These are phyloP conservation scores for Suillus occidentalis DNA, from an alignment of 768 basidiomycete species.

Conservation along the genomic window DNA sequence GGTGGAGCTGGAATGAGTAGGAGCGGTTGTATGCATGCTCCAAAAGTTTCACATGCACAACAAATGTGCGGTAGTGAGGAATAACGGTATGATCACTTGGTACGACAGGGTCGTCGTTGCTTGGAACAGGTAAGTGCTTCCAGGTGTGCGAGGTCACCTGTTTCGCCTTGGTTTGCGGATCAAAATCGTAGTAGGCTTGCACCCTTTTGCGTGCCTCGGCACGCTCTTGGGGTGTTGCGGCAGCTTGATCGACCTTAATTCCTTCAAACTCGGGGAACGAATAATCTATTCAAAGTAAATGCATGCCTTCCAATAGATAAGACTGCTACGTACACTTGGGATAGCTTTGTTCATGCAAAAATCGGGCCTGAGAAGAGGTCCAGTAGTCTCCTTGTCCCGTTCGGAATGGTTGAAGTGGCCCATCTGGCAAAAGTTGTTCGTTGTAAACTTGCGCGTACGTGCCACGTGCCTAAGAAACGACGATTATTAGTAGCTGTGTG, in stretches of 20 bases:
- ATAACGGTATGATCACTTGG: slow-evolving; percentile 19
- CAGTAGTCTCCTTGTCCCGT: slow-evolving; percentile 25
- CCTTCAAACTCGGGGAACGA: slow-evolving; percentile 28
- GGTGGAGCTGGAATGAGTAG: slow-evolving; percentile 24
- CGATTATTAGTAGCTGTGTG: neutral
- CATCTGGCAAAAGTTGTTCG: slow-evolving; percentile 19
- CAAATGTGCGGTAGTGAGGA: slow-evolving; percentile 25
- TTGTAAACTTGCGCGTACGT: slow-evolving; percentile 25
- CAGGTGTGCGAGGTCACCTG: slow-evolving; percentile 8
- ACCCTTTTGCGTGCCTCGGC: slow-evolving; percentile 22
- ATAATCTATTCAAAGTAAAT: slow-evolving; percentile 19
- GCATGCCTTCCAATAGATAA: neutral
- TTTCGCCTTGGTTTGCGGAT: slow-evolving; percentile 18
- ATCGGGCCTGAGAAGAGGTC: slow-evolving; percentile 26
- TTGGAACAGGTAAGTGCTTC: slow-evolving; percentile 21
- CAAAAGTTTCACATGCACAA: slow-evolving; percentile 23
- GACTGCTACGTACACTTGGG: slow-evolving; percentile 21
- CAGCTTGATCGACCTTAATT: slow-evolving; percentile 25
- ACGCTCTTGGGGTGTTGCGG: slow-evolving; percentile 15
- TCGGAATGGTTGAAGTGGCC: slow-evolving; percentile 27
- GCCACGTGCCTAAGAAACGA: slow-evolving; percentile 15
- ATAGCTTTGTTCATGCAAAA: slow-evolving; percentile 16
- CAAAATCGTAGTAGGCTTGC: slow-evolving; percentile 23
- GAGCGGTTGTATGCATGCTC: slow-evolving; percentile 26
- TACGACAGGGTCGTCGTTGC: slow-evolving; percentile 6